Conservation (phyloP, 108 stramenopile genomes). For the Aurantiochytrium sp. region DNA sequence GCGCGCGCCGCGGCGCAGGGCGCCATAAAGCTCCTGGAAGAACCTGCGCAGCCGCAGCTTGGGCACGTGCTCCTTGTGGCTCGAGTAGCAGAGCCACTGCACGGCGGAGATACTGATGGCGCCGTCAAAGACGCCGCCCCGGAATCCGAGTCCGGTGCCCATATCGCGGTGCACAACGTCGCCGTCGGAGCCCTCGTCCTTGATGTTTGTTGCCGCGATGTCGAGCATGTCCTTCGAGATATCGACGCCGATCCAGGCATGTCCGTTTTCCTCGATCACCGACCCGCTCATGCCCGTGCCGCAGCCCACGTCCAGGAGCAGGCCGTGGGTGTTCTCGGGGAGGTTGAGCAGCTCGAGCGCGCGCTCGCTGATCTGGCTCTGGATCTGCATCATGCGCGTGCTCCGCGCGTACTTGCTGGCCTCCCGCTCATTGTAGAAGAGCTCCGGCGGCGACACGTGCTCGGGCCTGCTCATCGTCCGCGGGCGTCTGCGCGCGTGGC, state of each 20-base stretch:
- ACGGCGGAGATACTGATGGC: conserved; percentile 94
- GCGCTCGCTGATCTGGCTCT: conserved; percentile 90
- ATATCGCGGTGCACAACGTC: conserved; percentile 67
- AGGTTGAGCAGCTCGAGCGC: conserved; percentile 87
- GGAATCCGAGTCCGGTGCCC: conserved; percentile 96
- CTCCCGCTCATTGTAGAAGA: conserved; percentile 31
- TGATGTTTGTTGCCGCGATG: conserved; percentile 80
- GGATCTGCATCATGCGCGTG: conserved; percentile 89
- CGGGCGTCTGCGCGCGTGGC: neutral
- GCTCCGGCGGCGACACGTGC: conserved; percentile 16
- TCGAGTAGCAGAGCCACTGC: conserved; percentile 99
- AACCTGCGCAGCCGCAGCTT: conserved; percentile 81
- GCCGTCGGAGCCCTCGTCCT: neutral
- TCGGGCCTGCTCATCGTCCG: conserved; percentile 24
- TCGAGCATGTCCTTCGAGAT: conserved; percentile 91
- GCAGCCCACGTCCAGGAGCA: conserved; percentile 91
- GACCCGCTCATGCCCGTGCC: conserved; percentile 90
- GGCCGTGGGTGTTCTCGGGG: conserved; percentile 51
- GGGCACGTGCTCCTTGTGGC: conserved; percentile 76
- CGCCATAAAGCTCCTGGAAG: conserved; percentile 87
- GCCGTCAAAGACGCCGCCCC: conserved; percentile 97
- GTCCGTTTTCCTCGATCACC: conserved; percentile 78
- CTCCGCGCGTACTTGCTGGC: conserved; percentile 70
- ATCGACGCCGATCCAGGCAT: conserved; percentile 93
- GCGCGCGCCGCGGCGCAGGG: conserved; percentile 79